A percentile compares a stretch with the other conserved stretches of the same genome.
These are phyloP conservation scores for Malus hybrid DNA, from an alignment of 331 rosid species.

Conservation along the genomic window DNA sequence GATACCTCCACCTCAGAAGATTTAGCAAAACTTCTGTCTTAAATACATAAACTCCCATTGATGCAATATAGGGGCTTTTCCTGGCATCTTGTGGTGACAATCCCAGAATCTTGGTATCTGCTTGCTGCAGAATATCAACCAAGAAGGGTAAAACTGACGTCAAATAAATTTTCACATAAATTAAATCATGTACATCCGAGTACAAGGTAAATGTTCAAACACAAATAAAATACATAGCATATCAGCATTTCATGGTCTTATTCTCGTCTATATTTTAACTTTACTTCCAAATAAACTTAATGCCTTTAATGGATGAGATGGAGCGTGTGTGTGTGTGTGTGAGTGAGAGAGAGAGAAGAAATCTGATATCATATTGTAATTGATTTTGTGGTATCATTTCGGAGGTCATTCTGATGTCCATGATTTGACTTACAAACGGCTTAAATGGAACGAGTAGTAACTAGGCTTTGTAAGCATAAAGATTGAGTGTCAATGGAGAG, in stretches of 20 bases:
- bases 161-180: not conserved
- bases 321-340: too few species aligned
- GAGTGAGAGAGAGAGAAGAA: not conserved
- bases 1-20: constrained; percentile 55
- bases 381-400: not conserved
- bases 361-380: not conserved
- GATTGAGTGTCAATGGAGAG: not conserved
- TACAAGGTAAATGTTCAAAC: not conserved
- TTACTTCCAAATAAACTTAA: not conserved
- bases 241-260: not conserved
- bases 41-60: constrained; percentile 87
- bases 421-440: not conserved
- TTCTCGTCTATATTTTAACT: not conserved
- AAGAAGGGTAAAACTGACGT: not conserved
- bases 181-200: not conserved
- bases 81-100: constrained; percentile 57
- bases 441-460: not conserved
- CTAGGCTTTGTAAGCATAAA: not conserved
- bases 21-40: constrained; percentile 60
- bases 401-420: not conserved
- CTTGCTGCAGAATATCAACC: constrained; percentile 47
- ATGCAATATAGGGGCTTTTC: constrained; percentile 73
- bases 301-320: too few species aligned
- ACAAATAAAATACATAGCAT: not conserved
- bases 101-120: constrained; percentile 70